Evolutionary conservation across 176 grass and related monocot genomes (phyloP), one percentile per base, ranked within the genome.

Genomic region (Avena eriantha): DNA sequence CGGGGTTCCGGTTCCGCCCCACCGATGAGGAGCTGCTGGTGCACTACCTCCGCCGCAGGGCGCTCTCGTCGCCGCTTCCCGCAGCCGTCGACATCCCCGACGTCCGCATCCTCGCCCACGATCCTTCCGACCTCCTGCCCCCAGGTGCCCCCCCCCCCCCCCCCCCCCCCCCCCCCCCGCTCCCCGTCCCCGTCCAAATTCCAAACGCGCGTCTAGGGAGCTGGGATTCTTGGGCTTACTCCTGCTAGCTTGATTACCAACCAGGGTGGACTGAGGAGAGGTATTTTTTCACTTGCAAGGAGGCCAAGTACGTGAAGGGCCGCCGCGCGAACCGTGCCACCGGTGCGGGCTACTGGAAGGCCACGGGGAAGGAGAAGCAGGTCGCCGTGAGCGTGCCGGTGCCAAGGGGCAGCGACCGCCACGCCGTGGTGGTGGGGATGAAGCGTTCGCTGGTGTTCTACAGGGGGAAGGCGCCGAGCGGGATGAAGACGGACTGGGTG

Each of bases 21-120:
- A 95, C 93, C 0, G 93, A 95, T 80, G 83, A 87, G 79, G 93
- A 95, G 78, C 82, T 95, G 11, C 59, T 95, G 0, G 55, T 93
- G 55, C 93, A 95, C 74, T 95, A 95, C 88, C 89, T 95, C 87
- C 91, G 88, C 4, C 89, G 88, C 51, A 89, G 89, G 83, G 88
- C 86, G 56, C 79, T 93, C 7, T 79, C 77, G 0, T 70, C 73
- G 12, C 93, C 91, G 3, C 87, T 95, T n/a, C 93, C 93, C 1
- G 60, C 88, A 11, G 88, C 83, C 21, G 80, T 93, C 1, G 88
- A 86, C 72, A 95, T 95, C 75, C 91, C 93, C 51, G 93, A 95
- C 14, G 54, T 95, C 47, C 88, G 87, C 22, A 85, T 95, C 86
- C 89, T 92, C 5, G 82, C 87, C 57, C 87, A 91, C 81, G 84